Conservation (phyloP, 2,329 filamentous ascomycete species). For the Exutisphaerella laricina region DNA sequence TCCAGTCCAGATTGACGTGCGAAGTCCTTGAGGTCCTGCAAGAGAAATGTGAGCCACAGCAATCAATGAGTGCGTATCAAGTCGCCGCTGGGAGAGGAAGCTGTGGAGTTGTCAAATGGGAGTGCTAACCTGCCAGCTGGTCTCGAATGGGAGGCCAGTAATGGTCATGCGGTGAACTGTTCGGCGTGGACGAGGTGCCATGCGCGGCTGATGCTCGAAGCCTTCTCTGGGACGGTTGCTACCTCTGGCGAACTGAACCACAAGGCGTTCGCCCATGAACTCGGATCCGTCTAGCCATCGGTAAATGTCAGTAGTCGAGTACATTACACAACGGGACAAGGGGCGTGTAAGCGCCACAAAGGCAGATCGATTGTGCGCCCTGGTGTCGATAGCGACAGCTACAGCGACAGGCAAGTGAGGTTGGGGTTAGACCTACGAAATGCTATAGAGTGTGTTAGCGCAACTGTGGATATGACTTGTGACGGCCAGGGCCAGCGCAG, state of each 20-base stretch:
- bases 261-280: conserved; percentile 96
- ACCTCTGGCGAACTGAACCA: conserved; percentile 95
- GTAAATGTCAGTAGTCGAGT: conserved; percentile 30
- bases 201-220: conserved; percentile 58
- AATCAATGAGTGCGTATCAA: not conserved
- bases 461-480: conserved; percentile 17
- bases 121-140: conserved; percentile 99
- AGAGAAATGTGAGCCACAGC: conserved; percentile 4
- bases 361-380: conserved; percentile 10
- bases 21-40: conserved; percentile 99
- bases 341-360: conserved; percentile 12
- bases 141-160: conserved; percentile 92
- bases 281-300: conserved; percentile 75
- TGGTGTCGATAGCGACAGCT: not conserved
- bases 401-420: conserved; percentile 6
- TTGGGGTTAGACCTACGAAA: conserved; percentile 47
- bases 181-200: conserved; percentile 76
- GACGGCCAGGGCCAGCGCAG: conserved; percentile 11
- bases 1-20: conserved; percentile 93
- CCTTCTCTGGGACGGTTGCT: conserved; percentile 61
- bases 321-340: conserved; percentile 16
- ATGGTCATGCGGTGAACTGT: conserved; percentile 97
- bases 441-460: conserved; percentile 36
- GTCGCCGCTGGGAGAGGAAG: not conserved
- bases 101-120: not conserved